phyloP scores from a whole-genome alignment of 2,329 filamentous ascomycete species.

The Claviceps arundinis region DNA sequence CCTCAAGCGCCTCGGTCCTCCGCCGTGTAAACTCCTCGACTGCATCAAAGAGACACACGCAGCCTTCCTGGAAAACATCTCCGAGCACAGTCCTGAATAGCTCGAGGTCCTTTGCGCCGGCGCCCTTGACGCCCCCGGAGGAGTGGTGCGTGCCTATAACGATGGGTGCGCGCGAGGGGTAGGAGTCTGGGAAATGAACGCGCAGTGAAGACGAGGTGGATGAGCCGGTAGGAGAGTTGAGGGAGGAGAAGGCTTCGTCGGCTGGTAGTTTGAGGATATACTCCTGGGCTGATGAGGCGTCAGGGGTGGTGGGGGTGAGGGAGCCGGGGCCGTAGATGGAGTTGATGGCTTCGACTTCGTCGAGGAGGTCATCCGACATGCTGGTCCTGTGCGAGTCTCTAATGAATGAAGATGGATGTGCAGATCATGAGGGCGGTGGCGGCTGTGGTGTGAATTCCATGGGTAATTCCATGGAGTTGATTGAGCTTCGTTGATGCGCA shows the following conservation, averaged over 20 bases:
- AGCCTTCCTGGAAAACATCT: conserved; percentile 56
- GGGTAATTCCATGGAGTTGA: no score
- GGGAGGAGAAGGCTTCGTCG: conserved; percentile 23
- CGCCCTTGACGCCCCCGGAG: conserved; percentile 58
- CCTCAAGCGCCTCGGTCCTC: conserved; percentile 35
- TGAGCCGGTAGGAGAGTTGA: not conserved
- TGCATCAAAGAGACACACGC: conserved; percentile 84
- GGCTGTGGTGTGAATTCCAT: no score
- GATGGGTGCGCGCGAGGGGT: conserved; percentile 60
- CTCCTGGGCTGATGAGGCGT: conserved; percentile 29
- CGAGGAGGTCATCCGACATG: conserved; percentile 48
- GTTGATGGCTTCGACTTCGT: conserved; percentile 72
- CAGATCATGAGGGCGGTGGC: no score
- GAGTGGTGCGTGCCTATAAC: conserved; percentile 73
- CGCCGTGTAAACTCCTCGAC: conserved; percentile 51
- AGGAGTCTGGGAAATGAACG: conserved; percentile 56
- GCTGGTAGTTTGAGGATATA: conserved; percentile 57
- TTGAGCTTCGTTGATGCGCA: no score
- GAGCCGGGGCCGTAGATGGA: conserved; percentile 53
- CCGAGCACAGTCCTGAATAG: conserved; percentile 54
- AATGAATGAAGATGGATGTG: no score
- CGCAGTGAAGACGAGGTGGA: conserved; percentile 34
- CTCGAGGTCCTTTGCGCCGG: conserved; percentile 57
- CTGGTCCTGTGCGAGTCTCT: no score
- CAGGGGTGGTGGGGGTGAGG: not conserved